Evolutionary conservation across 148 eudicot species (phyloP).

Genomic region (Salicornia ramosissima): DNA sequence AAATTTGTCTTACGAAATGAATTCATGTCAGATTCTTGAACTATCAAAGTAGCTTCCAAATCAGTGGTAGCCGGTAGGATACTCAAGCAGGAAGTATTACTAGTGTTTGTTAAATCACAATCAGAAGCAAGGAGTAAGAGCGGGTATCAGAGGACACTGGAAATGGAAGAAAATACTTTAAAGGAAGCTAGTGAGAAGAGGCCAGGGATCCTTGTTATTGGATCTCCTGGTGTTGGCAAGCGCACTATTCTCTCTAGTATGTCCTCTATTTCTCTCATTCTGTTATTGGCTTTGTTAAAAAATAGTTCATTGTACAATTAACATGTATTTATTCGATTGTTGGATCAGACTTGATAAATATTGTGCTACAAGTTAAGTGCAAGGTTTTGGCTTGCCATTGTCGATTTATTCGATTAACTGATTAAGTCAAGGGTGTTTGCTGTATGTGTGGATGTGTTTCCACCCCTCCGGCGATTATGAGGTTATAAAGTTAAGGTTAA

Average conservation of each 20-base stretch:
- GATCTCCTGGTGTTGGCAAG: constrained; percentile 77
- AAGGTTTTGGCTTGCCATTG: neutral
- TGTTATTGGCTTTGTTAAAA: neutral
- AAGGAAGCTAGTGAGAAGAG: constrained; percentile 42
- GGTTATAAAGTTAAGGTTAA: too few relatives aligned
- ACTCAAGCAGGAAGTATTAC: neutral
- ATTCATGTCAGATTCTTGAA: neutral
- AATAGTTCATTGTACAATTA: neutral
- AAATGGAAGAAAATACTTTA: constrained; percentile 15
- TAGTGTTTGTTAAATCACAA: neutral
- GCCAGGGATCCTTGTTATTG: constrained; percentile 66
- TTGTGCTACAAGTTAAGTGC: neutral
- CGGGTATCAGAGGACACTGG: neutral
- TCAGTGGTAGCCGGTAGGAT: neutral
- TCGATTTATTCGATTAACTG: too few relatives aligned
- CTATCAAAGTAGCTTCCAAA: neutral
- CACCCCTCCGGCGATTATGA: too few relatives aligned
- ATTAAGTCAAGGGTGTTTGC: neutral
- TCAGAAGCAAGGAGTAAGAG: neutral
- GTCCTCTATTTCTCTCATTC: constrained; percentile 20
- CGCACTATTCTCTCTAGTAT: constrained; percentile 79
- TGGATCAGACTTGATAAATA: neutral
- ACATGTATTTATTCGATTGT: neutral
- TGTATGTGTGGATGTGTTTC: too few relatives aligned
- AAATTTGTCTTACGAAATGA: neutral